A percentile compares a stretch with the other conserved stretches of the same genome.
Conservation (phyloP, 768 basidiomycete species). For the Lactarius sp. region DNA sequence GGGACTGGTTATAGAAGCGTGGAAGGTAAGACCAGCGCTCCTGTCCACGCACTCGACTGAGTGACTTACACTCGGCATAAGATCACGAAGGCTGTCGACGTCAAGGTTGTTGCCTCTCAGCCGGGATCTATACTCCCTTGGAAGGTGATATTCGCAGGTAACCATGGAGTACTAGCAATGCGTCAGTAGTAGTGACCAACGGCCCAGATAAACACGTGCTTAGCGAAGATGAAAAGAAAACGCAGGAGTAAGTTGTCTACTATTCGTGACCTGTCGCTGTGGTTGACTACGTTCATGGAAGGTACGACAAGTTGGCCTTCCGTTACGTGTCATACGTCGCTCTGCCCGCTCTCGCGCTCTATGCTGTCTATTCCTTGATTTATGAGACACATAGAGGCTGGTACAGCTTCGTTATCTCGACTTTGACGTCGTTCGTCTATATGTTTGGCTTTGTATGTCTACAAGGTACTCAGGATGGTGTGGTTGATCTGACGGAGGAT, state of each 20-base stretch:
- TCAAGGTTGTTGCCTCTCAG: slow-evolving; percentile 57
- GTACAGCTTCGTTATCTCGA: slow-evolving; percentile 95
- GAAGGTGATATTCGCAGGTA: slow-evolving; percentile 76
- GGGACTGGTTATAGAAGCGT: slow-evolving; percentile 83
- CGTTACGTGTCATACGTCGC: slow-evolving; percentile 89
- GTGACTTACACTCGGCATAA: slow-evolving; percentile 29
- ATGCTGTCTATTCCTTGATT: slow-evolving; percentile 74
- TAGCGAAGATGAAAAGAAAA: slow-evolving; percentile 96
- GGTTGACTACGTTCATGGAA: slow-evolving; percentile 30
- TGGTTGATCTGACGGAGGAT: slow-evolving; percentile 21
- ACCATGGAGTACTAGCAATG: slow-evolving; percentile 26
- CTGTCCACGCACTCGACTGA: neutral
- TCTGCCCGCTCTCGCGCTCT: slow-evolving; percentile 71
- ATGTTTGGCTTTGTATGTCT: slow-evolving; percentile 95
- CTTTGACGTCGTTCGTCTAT: slow-evolving; percentile 88
- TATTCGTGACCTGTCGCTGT: neutral
- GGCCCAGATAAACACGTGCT: slow-evolving; percentile 84
- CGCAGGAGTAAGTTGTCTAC: slow-evolving; percentile 73
- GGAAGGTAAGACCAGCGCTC: slow-evolving; percentile 60
- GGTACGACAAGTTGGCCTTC: slow-evolving; percentile 91
- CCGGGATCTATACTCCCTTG: slow-evolving; percentile 72
- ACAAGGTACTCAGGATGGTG: slow-evolving; percentile 20
- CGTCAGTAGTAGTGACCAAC: slow-evolving; percentile 14
- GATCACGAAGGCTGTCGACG: slow-evolving; percentile 90
- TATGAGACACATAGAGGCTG: slow-evolving; percentile 87